Percentiles rank a stretch among this genome's conserved stretches.
phyloP scores from a whole-genome alignment of 495 filamentous ascomycete species.

The Talaromyces liani region DNA sequence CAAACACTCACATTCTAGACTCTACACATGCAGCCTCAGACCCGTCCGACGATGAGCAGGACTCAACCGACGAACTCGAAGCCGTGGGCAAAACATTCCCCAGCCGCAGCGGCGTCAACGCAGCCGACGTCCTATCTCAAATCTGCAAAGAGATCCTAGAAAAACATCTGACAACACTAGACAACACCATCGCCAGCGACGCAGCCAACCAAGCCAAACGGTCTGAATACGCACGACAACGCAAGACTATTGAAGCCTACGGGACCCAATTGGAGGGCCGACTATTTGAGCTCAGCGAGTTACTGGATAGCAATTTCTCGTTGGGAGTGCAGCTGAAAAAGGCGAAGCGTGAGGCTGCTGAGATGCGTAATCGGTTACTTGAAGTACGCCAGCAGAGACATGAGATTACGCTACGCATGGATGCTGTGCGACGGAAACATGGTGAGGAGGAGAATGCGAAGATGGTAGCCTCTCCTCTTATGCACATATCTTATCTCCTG shows the following conservation, averaged over 20 bases:
- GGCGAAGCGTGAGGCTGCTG: conserved; percentile 56
- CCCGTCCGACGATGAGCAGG: conserved; percentile 25
- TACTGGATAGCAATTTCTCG: conserved; percentile 58
- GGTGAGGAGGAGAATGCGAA: conserved; percentile 30
- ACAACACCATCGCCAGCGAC: conserved; percentile 31
- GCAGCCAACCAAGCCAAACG: conserved; percentile 24
- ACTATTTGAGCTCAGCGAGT: conserved; percentile 42
- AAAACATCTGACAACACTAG: conserved; percentile 35
- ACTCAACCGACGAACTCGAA: conserved; percentile 27
- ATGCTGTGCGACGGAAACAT: conserved; percentile 57
- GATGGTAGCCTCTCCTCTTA: conserved; percentile 20
- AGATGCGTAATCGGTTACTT: conserved; percentile 57
- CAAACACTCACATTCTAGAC: conserved; percentile 26
- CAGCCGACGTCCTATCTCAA: conserved; percentile 61
- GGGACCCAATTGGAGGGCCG: conserved; percentile 58
- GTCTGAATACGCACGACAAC: conserved; percentile 53
- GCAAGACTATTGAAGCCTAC: conserved; percentile 60
- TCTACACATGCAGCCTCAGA: conserved; percentile 7
- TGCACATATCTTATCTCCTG: too few relatives aligned
- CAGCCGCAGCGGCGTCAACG: conserved; percentile 58
- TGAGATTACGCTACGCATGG: conserved; percentile 59
- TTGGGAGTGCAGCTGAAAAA: conserved; percentile 55
- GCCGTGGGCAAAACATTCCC: conserved; percentile 29
- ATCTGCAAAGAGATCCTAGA: conserved; percentile 62
- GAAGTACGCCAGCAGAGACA: conserved; percentile 57